Percentiles rank a stretch among this genome's conserved stretches.
Conservation (phyloP, 768 basidiomycete genomes). For the Lactarius evosmus region DNA sequence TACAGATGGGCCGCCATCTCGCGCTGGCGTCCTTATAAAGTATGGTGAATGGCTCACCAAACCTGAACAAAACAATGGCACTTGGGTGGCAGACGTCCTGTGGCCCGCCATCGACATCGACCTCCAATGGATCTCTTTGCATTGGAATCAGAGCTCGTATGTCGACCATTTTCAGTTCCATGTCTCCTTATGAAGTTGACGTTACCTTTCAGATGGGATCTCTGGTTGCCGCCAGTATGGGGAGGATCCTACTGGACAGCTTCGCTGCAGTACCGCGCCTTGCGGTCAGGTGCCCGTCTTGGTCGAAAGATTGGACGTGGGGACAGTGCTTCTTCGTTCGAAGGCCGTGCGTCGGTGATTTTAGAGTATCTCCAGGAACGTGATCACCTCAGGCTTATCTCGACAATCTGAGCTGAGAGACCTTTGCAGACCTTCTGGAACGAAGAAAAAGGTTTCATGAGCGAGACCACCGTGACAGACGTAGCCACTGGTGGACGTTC, state of each 20-base stretch:
- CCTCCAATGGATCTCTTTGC: slow-evolving; percentile 16
- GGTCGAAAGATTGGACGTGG: slow-evolving; percentile 17
- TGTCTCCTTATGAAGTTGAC: not conserved
- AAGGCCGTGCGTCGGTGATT: slow-evolving; percentile 10
- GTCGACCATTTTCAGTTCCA: not conserved
- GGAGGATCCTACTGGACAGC: slow-evolving; percentile 22
- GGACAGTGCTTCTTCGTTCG: not conserved
- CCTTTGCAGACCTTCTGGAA: slow-evolving; percentile 22
- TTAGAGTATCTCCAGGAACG: slow-evolving; percentile 24
- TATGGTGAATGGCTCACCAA: slow-evolving; percentile 23
- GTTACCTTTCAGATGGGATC: slow-evolving; percentile 13
- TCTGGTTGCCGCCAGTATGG: slow-evolving; percentile 13
- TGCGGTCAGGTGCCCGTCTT: slow-evolving; percentile 13
- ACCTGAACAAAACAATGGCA: slow-evolving; percentile 12
- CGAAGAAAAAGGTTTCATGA: slow-evolving; percentile 18
- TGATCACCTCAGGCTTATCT: not conserved
- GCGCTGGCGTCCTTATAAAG: slow-evolving; percentile 7
- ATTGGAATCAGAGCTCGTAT: slow-evolving; percentile 23
- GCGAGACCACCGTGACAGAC: slow-evolving; percentile 13
- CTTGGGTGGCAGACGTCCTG: not conserved
- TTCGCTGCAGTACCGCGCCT: slow-evolving; percentile 22
- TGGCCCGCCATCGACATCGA: slow-evolving; percentile 21
- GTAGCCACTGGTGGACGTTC: slow-evolving; percentile 13
- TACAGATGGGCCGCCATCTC: slow-evolving; percentile 17
- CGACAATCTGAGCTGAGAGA: not conserved